Evolutionary conservation across 2,329 filamentous ascomycete species (phyloP), one percentile per base, ranked within the genome.

Genomic region (Botrytis aclada): DNA sequence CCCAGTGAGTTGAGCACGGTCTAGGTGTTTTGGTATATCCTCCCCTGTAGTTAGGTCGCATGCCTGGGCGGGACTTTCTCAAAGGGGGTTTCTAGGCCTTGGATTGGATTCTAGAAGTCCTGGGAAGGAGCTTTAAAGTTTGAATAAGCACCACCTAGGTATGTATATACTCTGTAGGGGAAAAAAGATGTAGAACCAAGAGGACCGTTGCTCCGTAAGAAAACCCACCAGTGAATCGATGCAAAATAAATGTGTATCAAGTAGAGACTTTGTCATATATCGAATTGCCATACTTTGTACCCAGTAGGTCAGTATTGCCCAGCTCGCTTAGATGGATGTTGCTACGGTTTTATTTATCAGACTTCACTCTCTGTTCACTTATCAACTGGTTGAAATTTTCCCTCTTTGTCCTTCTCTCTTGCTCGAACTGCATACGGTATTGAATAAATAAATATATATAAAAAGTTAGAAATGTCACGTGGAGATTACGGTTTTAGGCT

Each of bases 1-100:
- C 18, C n/a, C 51, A 56, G 65, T 37, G 63, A 34, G n/a, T 18
- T 67, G 65, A 58, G 37, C 65, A 67, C 65, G 65, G 65, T 41
- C 65, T 25, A 56, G 61, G 47, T 16, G 56, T 67, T 67, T 8
- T 54, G 47, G 47, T 34, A 37, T 41, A 56, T 32, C 34, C 10
- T 29, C 9, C 64, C 64, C 47, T 67, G 34, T 29, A 63, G 37
- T 41, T 32, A 20, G n/a, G 18, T 43, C 39, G 39, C 61, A 39
- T 54, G 64, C 64, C 45, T 54, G n/a, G 32, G 45, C 64, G 34
- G 45, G 64, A 54, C 64, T 67, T 25, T 16, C 45, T 34, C 41
- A 18, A 41, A 22, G 41, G 29, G 29, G 34, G 12, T n/a, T 39
- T 41, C 37, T 39, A 39, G 60, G 60, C 22, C 32, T 16, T 25